Base-by-base conservation (phyloP, 768 basidiomycete genomes). In the Macrolepiota albuminosa region DNA sequence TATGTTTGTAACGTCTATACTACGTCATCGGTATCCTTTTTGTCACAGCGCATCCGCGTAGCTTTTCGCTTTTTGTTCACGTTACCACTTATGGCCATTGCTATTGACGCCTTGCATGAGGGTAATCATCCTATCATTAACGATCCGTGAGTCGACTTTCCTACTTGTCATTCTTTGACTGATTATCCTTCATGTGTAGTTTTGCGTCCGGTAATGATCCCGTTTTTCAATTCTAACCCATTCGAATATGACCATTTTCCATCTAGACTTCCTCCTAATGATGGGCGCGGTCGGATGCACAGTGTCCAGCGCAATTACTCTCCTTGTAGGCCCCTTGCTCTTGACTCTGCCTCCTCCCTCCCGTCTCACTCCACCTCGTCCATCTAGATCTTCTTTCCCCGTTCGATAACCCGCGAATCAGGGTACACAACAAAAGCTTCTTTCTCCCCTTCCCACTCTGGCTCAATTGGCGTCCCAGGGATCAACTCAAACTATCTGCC, bases 1-100 rank as follows among this genome's bases (percentile, higher is more conserved):
- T 42, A 33, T 31, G 36, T 57, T 46, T 14, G 7, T 21, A 9
- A 54, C 6, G 6, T 18, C 9, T 31, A 43, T 43, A 26, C 45
- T n/a, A 34, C 37, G 18, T 34, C 14, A 37, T 29, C 4, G 13
- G 52, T 5, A 36, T 21, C 9, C 18, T 42, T 54, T 14, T 21
- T 47, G 59, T 40, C 60, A 36, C 50, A 92, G 90, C 76, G 82
- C 61, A 81, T 84, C 34, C 85, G 91, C 29, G 84, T 93, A 49
- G 70, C 85, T 21, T 93, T 93, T 67, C 82, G 91, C 16, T 89
- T 92, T 73, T 64, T 88, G 39, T 89, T 88, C 74, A 84, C 87
- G 0, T 36, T 88, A 4, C 89, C 91, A 1, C 71, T 93, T 37
- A 72, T 93, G 56, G 74, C 85, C 51, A 71, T 93, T 47, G 88